A percentile compares a stretch with the other conserved stretches of the same genome.
These are phyloP conservation scores for Aschersonia sp. DNA, from an alignment of 2,329 filamentous ascomycete genomes.

Conservation along the genomic window DNA sequence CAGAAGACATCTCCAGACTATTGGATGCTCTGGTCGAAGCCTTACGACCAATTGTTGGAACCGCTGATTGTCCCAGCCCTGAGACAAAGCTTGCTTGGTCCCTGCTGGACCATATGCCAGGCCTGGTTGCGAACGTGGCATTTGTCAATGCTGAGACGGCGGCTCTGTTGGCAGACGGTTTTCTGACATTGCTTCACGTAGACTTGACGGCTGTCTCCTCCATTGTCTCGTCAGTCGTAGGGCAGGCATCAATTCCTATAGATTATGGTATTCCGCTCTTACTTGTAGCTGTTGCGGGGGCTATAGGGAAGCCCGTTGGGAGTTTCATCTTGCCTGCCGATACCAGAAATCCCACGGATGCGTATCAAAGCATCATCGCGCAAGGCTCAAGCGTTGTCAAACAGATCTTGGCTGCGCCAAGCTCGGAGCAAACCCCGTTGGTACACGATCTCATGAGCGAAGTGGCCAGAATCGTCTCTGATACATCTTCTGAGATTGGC, in stretches of 20 bases:
- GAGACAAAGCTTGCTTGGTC: constrained; percentile 3
- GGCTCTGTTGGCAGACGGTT: constrained; percentile 9
- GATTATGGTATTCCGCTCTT: constrained; percentile 8
- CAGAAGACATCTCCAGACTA: not conserved
- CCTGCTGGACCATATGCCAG: constrained; percentile 7
- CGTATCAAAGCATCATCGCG: constrained; percentile 5
- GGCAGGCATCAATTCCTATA: constrained; percentile 4
- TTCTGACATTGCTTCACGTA: constrained; percentile 8
- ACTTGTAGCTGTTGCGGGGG: constrained; percentile 9
- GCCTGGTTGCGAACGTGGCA: constrained; percentile 7
- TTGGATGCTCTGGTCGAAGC: constrained; percentile 5
- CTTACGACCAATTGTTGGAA: constrained; percentile 1
- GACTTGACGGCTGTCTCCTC: constrained; percentile 6
- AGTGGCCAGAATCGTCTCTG: too few species aligned
- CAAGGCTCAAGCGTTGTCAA: constrained; percentile 9
- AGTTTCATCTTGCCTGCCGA: not conserved
- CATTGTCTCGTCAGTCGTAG: constrained; percentile 6
- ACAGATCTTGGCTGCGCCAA: constrained; percentile 5
- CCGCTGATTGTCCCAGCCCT: not conserved
- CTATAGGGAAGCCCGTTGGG: constrained; percentile 5
- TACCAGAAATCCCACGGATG: constrained; percentile 3
- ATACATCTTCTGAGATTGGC: too few species aligned
- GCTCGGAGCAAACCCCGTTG: constrained; percentile 2
- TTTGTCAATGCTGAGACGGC: constrained; percentile 6
- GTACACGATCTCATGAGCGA: constrained; percentile 1